Percentiles rank a stretch among this genome's conserved stretches.
These are phyloP conservation scores for Picea engelmannii DNA, from an alignment of 83 land plant species.

Conservation along the genomic window DNA sequence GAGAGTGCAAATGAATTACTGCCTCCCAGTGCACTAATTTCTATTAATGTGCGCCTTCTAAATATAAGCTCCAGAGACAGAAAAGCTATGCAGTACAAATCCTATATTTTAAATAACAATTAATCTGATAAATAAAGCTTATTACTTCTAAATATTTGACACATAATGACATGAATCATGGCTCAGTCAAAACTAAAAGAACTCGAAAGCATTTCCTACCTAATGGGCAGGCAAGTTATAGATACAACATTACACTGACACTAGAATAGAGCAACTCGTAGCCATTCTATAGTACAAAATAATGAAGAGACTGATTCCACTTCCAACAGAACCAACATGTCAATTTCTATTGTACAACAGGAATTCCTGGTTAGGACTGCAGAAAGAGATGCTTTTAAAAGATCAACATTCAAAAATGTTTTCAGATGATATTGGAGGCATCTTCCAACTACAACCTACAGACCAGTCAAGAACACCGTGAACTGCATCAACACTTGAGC, in stretches of 20 bases:
- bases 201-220: not conserved
- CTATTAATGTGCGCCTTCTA: not conserved
- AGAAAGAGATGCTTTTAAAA: not conserved
- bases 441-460: slow-evolving; percentile 85
- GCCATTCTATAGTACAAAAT: slow-evolving; percentile 13
- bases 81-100: slow-evolving; percentile 1
- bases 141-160: not conserved
- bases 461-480: slow-evolving; percentile 87
- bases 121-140: slow-evolving; percentile 7
- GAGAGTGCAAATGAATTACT: slow-evolving; percentile 9
- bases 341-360: slow-evolving; percentile 14
- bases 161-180: slow-evolving; percentile 5
- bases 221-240: not conserved
- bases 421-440: not conserved
- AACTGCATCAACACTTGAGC: slow-evolving; percentile 57
- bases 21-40: slow-evolving; percentile 6
- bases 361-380: not conserved
- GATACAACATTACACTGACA: not conserved
- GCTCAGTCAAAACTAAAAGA: slow-evolving; percentile 7
- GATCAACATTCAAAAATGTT: slow-evolving; percentile 11
- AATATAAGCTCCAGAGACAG: not conserved
- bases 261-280: not conserved
- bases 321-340: slow-evolving; percentile 7
- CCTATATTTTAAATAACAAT: not conserved
- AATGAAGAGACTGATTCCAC: not conserved